Percentiles rank a stretch among this genome's conserved stretches.
These are phyloP conservation scores for Phallus indusiatus DNA, from an alignment of 768 basidiomycete species.

Conservation along the genomic window DNA sequence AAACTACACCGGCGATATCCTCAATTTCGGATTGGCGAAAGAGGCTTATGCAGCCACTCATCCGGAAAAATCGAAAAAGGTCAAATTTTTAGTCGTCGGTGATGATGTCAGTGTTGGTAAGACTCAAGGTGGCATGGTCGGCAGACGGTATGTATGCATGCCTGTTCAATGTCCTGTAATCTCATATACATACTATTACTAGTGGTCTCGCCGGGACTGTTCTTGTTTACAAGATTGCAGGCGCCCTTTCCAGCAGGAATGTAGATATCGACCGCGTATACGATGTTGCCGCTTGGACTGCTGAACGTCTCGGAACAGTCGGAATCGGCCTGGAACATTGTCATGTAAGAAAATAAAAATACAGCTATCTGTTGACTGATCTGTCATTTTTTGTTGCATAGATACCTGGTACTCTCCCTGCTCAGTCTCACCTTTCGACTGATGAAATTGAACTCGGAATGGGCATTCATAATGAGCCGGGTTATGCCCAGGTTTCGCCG, in stretches of 20 bases:
- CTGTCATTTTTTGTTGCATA: slow-evolving; percentile 18
- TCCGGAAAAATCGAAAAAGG: slow-evolving; percentile 53
- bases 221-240: slow-evolving; percentile 85
- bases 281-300: slow-evolving; percentile 51
- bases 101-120: slow-evolving; percentile 86
- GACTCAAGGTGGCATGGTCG: slow-evolving; percentile 76
- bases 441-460: slow-evolving; percentile 82
- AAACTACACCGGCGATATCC: slow-evolving; percentile 85
- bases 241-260: slow-evolving; percentile 65
- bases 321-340: slow-evolving; percentile 86
- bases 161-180: background rate
- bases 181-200: background rate
- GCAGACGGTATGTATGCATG: slow-evolving; percentile 45
- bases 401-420: slow-evolving; percentile 69
- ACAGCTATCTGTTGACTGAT: background rate
- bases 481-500: slow-evolving; percentile 56
- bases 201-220: slow-evolving; percentile 79
- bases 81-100: slow-evolving; percentile 75
- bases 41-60: slow-evolving; percentile 71
- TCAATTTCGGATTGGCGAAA: slow-evolving; percentile 85
- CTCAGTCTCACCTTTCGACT: slow-evolving; percentile 42
- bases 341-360: slow-evolving; percentile 42
- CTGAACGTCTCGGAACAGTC: slow-evolving; percentile 66
- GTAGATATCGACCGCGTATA: slow-evolving; percentile 62
- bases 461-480: slow-evolving; percentile 89